A percentile compares a stretch with the other conserved stretches of the same genome.
Evolutionary conservation across 2,329 filamentous ascomycete genomes (phyloP).

Genomic region (Chrysoporthe puriensis): DNA sequence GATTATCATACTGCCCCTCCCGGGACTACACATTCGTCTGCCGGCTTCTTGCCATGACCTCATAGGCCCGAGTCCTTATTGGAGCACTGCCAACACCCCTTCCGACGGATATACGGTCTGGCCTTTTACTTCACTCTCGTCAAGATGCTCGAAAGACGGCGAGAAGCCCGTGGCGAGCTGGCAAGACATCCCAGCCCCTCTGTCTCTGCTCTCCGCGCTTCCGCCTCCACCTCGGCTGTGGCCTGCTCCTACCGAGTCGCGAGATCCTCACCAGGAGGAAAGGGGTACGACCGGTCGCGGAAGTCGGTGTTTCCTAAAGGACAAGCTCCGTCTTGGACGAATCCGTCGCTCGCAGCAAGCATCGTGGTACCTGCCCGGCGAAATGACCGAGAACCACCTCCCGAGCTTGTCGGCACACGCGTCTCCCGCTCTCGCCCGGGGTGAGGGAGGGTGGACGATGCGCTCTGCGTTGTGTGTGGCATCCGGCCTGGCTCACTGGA

Average conservation of each 20-base stretch:
- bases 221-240: not conserved
- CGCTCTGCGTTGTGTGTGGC: not conserved
- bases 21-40: no score
- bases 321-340: not conserved
- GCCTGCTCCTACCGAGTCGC: not conserved
- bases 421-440: not conserved
- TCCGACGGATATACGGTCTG: not conserved
- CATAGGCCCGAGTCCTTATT: not conserved
- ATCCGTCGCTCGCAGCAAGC: not conserved
- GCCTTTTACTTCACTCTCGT: not conserved
- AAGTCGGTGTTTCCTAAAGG: not conserved
- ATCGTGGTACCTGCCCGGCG: not conserved
- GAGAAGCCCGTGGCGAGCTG: not conserved
- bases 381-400: not conserved
- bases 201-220: not conserved
- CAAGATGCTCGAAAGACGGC: not conserved
- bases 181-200: not conserved
- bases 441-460: no score
- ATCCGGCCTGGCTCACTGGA: conserved; percentile 35
- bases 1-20: not conserved
- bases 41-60: not conserved
- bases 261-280: not conserved
- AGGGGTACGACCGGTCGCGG: not conserved
- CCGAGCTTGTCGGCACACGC: not conserved
- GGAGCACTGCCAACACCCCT: not conserved